Conservation (phyloP, 192 early-diverging fungal species). For the Coemansia sp. region DNA sequence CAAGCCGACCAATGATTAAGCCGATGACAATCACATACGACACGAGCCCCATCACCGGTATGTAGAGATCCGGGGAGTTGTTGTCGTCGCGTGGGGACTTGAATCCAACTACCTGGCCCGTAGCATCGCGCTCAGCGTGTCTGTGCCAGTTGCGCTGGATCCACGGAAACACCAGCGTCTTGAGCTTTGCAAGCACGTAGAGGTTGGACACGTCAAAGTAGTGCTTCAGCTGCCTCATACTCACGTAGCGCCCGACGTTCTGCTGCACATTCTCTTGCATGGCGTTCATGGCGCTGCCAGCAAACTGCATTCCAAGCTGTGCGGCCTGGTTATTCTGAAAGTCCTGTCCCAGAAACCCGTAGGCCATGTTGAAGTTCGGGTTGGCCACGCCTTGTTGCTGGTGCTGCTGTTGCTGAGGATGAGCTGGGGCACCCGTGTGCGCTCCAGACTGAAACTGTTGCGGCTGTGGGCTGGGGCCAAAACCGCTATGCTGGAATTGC, state of each 20-base stretch:
- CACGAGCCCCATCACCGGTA: constrained; percentile 92
- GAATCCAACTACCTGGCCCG: constrained; percentile 76
- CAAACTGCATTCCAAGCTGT: constrained; percentile 96
- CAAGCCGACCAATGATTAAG: constrained; percentile 61
- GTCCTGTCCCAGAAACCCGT: constrained; percentile 15
- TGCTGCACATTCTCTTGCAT: constrained; percentile 87
- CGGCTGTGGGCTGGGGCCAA: constrained; percentile 14
- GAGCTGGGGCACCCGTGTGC: not conserved
- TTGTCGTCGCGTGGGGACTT: constrained; percentile 86
- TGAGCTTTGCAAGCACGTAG: constrained; percentile 88
- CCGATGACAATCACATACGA: constrained; percentile 85
- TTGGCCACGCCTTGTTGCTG: constrained; percentile 8
- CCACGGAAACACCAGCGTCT: constrained; percentile 87
- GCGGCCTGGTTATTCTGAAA: constrained; percentile 67
- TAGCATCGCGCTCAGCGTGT: constrained; percentile 70
- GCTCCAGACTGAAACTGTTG: constrained; percentile 12
- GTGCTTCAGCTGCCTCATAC: constrained; percentile 80
- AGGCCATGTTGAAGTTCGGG: constrained; percentile 19
- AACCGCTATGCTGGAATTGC: constrained; percentile 36
- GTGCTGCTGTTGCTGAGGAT: constrained; percentile 21
- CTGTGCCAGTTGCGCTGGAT: constrained; percentile 84
- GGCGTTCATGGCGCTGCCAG: constrained; percentile 75
- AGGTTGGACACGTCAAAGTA: constrained; percentile 96
- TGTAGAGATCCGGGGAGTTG: constrained; percentile 96
- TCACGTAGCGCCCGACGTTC: constrained; percentile 85